These are phyloP conservation scores for Ilyonectria sp. DNA, from an alignment of 2,329 filamentous ascomycete genomes.

Conservation along the genomic window DNA sequence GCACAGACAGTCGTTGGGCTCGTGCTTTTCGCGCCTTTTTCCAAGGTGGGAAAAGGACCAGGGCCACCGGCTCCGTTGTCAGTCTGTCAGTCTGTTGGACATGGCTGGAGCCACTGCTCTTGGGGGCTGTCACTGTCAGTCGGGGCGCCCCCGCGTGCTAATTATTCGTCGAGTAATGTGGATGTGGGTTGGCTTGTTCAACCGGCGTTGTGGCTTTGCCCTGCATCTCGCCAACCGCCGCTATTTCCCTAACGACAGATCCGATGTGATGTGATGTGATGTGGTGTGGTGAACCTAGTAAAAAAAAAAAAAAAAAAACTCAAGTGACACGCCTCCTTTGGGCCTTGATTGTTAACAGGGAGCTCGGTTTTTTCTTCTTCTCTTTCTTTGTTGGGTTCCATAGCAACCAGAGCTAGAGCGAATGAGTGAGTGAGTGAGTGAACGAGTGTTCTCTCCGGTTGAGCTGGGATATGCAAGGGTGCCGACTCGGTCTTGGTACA, in stretches of 20 bases:
- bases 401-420: constrained; percentile 5
- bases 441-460: constrained; percentile 10
- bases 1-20: constrained; percentile 46
- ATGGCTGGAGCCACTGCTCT: constrained; percentile 11
- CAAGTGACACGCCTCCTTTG: constrained; percentile 11
- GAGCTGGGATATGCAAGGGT: constrained; percentile 21
- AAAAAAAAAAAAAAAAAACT: not conserved
- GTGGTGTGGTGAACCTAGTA: constrained; percentile 29
- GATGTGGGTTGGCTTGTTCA: constrained; percentile 21
- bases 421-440: not conserved
- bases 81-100: constrained; percentile 30
- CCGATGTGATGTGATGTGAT: not conserved
- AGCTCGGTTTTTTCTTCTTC: constrained; percentile 3
- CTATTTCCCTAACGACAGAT: constrained; percentile 9
- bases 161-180: constrained; percentile 1
- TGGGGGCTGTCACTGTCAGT: constrained; percentile 16
- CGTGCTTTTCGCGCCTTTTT: constrained; percentile 41
- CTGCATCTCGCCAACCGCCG: constrained; percentile 24
- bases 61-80: constrained; percentile 18
- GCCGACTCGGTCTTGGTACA: constrained; percentile 2
- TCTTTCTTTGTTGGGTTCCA: constrained; percentile 17
- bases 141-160: constrained; percentile 9
- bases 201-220: constrained; percentile 19
- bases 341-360: constrained; percentile 14
- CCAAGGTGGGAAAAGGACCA: constrained; percentile 40